Conservation (phyloP, 768 basidiomycete genomes). For the Lentinula edodes region DNA sequence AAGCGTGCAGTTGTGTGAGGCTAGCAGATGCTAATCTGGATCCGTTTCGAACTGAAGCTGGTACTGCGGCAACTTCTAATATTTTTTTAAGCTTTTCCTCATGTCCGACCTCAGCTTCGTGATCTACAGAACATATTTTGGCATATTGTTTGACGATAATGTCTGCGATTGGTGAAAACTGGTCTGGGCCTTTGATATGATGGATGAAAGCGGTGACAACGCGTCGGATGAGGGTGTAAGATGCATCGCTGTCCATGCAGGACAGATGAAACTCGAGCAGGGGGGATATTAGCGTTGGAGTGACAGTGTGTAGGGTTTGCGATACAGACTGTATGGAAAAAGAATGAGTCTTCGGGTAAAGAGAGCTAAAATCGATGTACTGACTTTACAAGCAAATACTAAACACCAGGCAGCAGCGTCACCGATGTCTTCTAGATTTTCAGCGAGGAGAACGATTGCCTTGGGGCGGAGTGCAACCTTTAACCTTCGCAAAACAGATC, state of each 20-base stretch:
- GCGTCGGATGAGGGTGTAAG: constrained; percentile 60
- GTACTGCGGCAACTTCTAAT: constrained; percentile 51
- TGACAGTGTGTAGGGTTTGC: constrained; percentile 74
- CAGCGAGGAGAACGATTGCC: constrained; percentile 51
- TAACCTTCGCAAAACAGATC: constrained; percentile 64
- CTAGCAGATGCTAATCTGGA: constrained; percentile 43
- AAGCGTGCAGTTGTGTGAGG: not conserved
- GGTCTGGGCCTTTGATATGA: constrained; percentile 67
- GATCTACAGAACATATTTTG: constrained; percentile 6
- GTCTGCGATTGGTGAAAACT: constrained; percentile 55
- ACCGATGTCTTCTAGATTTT: constrained; percentile 44
- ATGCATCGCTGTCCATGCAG: constrained; percentile 29
- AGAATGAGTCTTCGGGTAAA: constrained; percentile 7
- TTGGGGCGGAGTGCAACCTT: constrained; percentile 53
- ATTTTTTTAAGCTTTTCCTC: constrained; percentile 42
- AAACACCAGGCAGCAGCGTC: constrained; percentile 70
- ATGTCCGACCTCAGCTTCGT: constrained; percentile 6
- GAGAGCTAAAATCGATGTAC: constrained; percentile 7
- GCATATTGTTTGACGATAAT: constrained; percentile 39
- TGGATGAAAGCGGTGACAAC: constrained; percentile 78
- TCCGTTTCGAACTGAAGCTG: constrained; percentile 64
- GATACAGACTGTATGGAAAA: constrained; percentile 58
- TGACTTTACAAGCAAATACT: constrained; percentile 75
- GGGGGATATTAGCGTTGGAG: constrained; percentile 53
- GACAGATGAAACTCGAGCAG: constrained; percentile 53